Conservation (phyloP, 345 rosid genomes). For the Stellera chamaejasme region DNA sequence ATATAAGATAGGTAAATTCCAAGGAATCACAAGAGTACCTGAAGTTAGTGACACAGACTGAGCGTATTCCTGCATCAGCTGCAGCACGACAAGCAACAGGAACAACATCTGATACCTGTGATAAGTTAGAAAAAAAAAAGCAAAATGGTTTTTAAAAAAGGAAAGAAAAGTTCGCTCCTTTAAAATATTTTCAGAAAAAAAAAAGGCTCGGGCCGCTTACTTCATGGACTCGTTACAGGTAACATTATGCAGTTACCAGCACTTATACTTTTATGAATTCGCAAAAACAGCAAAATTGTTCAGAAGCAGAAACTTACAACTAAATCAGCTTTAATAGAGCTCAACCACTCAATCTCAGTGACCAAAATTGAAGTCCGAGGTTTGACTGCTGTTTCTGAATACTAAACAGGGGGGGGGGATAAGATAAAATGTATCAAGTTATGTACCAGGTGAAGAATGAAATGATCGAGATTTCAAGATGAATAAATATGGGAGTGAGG, state of each 20-base stretch:
- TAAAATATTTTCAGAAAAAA: no score
- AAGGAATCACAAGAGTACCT: conserved; percentile 34
- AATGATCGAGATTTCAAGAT: neutral
- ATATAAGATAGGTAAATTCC: neutral
- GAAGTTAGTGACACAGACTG: conserved; percentile 95
- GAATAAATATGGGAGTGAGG: neutral
- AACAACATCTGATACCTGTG: conserved; percentile 94
- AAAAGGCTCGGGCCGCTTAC: no score
- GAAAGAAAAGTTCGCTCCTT: no score
- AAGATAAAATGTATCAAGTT: neutral
- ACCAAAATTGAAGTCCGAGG: conserved; percentile 83
- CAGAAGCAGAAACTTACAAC: conserved; percentile 43
- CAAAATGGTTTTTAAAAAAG: no score
- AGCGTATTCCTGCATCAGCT: conserved; percentile 98
- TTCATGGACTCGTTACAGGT: no score
- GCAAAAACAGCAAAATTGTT: no score
- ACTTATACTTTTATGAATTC: no score
- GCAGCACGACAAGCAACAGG: conserved; percentile 98
- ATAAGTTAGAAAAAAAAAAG: no score
- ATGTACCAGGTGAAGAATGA: neutral
- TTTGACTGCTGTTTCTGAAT: conserved; percentile 88
- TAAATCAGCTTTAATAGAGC: conserved; percentile 81
- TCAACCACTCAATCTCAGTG: conserved; percentile 84
- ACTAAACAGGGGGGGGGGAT: conserved; percentile 31
- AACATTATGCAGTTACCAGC: no score